These are phyloP conservation scores for Gossypium thurberi DNA, from an alignment of 345 rosid genomes.

Conservation along the genomic window DNA sequence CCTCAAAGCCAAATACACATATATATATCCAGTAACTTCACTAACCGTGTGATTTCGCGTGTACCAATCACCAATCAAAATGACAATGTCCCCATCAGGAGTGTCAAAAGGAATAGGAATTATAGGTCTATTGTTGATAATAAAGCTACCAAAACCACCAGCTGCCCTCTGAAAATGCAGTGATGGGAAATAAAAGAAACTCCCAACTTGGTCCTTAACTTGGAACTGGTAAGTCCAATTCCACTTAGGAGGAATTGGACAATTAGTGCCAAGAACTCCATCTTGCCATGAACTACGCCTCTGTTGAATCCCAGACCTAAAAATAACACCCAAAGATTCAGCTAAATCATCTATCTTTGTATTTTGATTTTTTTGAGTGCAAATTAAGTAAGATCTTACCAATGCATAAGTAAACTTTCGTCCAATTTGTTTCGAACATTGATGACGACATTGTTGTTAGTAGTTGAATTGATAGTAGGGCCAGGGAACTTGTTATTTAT, in stretches of 20 bases:
- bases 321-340: neutral
- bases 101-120: slow-evolving; percentile 81
- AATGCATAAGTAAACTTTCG: slow-evolving; percentile 73
- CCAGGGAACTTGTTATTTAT: slow-evolving; percentile 87
- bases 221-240: slow-evolving; percentile 99
- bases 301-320: slow-evolving; percentile 89
- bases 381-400: slow-evolving; percentile 39
- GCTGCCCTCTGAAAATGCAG: slow-evolving; percentile 92
- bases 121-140: slow-evolving; percentile 67
- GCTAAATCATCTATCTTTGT: neutral
- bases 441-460: slow-evolving; percentile 76
- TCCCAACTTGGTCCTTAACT: slow-evolving; percentile 96
- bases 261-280: slow-evolving; percentile 87
- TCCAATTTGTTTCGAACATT: slow-evolving; percentile 91
- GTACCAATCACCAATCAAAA: slow-evolving; percentile 94
- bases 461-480: slow-evolving; percentile 81
- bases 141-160: slow-evolving; percentile 85
- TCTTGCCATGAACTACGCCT: slow-evolving; percentile 99
- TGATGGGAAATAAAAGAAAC: slow-evolving; percentile 97
- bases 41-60: slow-evolving; percentile 87
- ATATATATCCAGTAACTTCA: neutral
- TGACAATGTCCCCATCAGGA: slow-evolving; percentile 73
- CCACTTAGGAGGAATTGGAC: slow-evolving; percentile 99
- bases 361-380: neutral
- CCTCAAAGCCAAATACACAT: neutral